A percentile compares a stretch with the other conserved stretches of the same genome.
These are phyloP conservation scores for Lactarius sanguifluus DNA, from an alignment of 768 basidiomycete genomes.

Conservation along the genomic window DNA sequence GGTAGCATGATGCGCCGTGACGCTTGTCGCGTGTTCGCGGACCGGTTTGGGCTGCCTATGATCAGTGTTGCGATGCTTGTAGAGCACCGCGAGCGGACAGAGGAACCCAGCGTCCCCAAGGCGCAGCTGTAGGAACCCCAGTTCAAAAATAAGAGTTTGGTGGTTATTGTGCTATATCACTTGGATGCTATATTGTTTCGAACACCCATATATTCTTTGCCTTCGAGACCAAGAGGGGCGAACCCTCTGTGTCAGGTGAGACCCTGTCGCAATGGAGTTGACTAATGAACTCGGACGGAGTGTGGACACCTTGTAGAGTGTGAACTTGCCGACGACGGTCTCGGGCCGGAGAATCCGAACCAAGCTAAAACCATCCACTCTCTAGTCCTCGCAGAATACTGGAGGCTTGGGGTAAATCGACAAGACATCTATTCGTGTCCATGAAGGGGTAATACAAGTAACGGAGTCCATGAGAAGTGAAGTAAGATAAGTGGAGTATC, in stretches of 20 bases:
- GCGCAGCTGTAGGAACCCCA: conserved; percentile 1
- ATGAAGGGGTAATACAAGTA: conserved; percentile 16
- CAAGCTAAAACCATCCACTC: no score
- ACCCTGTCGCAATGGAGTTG: background rate
- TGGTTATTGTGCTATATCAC: background rate
- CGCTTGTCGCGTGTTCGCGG: conserved; percentile 89
- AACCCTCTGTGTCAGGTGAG: background rate
- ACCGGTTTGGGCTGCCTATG: conserved; percentile 88
- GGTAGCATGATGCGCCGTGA: conserved; percentile 96
- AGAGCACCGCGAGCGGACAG: conserved; percentile 38
- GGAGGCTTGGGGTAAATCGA: background rate
- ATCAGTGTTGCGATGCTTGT: conserved; percentile 88
- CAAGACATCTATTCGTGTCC: conserved; percentile 6
- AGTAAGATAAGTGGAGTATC: conserved; percentile 28
- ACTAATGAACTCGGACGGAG: background rate
- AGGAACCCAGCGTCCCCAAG: conserved; percentile 1
- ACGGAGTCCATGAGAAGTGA: background rate
- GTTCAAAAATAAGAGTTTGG: no score
- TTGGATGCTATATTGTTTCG: background rate
- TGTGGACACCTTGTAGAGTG: no score
- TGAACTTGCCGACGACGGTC: background rate
- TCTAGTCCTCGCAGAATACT: no score
- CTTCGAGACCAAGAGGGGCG: background rate
- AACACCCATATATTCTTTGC: background rate
- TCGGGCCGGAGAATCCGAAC: no score